Conservation (phyloP, 495 filamentous ascomycete species). For the Cudoniella acicularis region DNA sequence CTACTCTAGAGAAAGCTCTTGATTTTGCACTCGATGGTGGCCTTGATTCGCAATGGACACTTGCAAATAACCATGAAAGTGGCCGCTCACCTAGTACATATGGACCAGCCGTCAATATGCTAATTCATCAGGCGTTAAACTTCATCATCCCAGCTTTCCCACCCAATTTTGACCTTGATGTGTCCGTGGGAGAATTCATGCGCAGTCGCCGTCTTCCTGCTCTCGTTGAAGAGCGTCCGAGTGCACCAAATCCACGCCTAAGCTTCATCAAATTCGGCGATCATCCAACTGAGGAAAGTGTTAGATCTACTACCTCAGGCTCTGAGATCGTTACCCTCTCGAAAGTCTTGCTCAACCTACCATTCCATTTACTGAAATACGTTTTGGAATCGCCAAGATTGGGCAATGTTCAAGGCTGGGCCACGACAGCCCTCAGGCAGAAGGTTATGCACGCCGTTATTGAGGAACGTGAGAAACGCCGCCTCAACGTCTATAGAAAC, state of each 20-base stretch:
- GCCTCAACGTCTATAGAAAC: conserved; percentile 22
- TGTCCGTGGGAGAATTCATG: conserved; percentile 31
- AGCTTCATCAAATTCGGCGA: conserved; percentile 67
- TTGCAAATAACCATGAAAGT: conserved; percentile 15
- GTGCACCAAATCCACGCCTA: conserved; percentile 44
- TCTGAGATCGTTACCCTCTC: conserved; percentile 46
- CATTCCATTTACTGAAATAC: conserved; percentile 54
- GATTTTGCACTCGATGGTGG: conserved; percentile 36
- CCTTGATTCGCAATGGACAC: conserved; percentile 29
- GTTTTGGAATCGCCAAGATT: conserved; percentile 49
- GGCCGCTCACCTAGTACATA: conserved; percentile 14
- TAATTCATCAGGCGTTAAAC: conserved; percentile 35
- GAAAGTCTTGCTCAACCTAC: conserved; percentile 59
- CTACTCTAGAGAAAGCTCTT: conserved; percentile 48
- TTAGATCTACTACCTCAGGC: conserved; percentile 21
- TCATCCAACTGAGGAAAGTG: conserved; percentile 30
- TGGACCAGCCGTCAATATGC: conserved; percentile 21
- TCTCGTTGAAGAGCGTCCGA: conserved; percentile 26
- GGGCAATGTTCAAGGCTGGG: conserved; percentile 40
- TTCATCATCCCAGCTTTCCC: conserved; percentile 48
- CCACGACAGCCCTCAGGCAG: conserved; percentile 36
- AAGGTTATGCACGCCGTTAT: conserved; percentile 50
- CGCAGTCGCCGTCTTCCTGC: conserved; percentile 36
- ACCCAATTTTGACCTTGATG: conserved; percentile 44
- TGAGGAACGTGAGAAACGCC: conserved; percentile 52